Evolutionary conservation across 2,329 filamentous ascomycete genomes (phyloP).

Genomic region (Penicillium sp.): DNA sequence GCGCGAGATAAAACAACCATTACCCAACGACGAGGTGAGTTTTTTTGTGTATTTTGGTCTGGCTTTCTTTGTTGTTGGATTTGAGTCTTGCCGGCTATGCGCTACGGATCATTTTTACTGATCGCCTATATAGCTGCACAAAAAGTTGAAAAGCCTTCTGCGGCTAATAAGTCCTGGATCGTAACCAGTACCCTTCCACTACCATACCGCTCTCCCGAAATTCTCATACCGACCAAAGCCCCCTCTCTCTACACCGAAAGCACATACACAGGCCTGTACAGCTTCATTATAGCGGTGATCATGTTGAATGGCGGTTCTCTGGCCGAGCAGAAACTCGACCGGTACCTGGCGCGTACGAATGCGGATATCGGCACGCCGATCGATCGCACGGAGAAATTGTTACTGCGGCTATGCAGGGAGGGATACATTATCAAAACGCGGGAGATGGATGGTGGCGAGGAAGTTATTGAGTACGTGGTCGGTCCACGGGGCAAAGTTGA

Average conservation of each 20-base stretch:
- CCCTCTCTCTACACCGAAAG: slow-evolving; percentile 68
- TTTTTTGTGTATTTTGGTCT: not conserved
- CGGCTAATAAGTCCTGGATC: slow-evolving; percentile 69
- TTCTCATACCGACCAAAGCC: slow-evolving; percentile 67
- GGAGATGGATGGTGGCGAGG: slow-evolving; percentile 69
- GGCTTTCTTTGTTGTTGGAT: slow-evolving; percentile 1
- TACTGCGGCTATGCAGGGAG: slow-evolving; percentile 74
- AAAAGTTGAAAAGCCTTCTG: slow-evolving; percentile 42
- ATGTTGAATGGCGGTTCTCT: slow-evolving; percentile 70
- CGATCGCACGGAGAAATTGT: slow-evolving; percentile 71
- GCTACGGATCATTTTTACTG: not conserved
- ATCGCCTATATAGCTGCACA: slow-evolving; percentile 47
- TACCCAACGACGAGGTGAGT: slow-evolving; percentile 70
- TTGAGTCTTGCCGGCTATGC: not conserved
- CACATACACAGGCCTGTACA: slow-evolving; percentile 79
- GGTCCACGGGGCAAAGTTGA: slow-evolving; percentile 84
- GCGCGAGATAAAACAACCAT: slow-evolving; percentile 76
- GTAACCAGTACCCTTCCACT: slow-evolving; percentile 70
- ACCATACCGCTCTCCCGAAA: slow-evolving; percentile 63
- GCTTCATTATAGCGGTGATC: slow-evolving; percentile 74
- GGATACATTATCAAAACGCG: slow-evolving; percentile 76
- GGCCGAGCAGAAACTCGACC: slow-evolving; percentile 73
- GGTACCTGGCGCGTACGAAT: slow-evolving; percentile 72
- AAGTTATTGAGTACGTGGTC: slow-evolving; percentile 76
- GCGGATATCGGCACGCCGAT: slow-evolving; percentile 71